Percentiles rank a stretch among this genome's conserved stretches.
Conservation (phyloP, 2,329 filamentous ascomycete species). For the Penicillium sp. region DNA sequence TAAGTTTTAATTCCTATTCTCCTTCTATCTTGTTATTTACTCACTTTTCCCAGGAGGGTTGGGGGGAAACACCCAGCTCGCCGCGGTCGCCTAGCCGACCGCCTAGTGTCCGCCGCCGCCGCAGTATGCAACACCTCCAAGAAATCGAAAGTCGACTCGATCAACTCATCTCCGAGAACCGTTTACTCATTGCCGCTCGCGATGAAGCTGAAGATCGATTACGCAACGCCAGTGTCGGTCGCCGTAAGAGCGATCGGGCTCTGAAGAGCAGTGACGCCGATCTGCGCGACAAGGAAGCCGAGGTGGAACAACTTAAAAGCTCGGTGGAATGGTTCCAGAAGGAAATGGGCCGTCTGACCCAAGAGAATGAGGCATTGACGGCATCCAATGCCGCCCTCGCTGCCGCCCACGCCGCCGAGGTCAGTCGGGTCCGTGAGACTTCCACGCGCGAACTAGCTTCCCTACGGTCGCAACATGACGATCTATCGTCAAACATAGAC, state of each 20-base stretch:
- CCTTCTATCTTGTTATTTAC: constrained; percentile 27
- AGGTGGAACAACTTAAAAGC: constrained; percentile 77
- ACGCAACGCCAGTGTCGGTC: constrained; percentile 52
- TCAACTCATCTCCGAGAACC: constrained; percentile 79
- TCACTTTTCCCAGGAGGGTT: constrained; percentile 67
- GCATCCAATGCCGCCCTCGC: constrained; percentile 73
- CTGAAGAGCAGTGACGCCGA: constrained; percentile 63
- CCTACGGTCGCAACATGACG: constrained; percentile 59
- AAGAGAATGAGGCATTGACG: constrained; percentile 75
- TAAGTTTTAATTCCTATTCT: constrained; percentile 50
- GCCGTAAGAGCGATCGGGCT: constrained; percentile 53
- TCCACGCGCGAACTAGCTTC: constrained; percentile 65
- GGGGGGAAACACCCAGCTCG: constrained; percentile 77
- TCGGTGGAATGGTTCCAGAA: constrained; percentile 75
- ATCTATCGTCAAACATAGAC: constrained; percentile 60
- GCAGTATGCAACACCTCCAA: constrained; percentile 89
- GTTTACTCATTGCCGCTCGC: constrained; percentile 68
- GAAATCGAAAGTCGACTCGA: constrained; percentile 85
- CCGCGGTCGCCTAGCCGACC: constrained; percentile 89
- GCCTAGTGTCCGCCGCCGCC: constrained; percentile 91
- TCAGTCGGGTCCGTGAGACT: constrained; percentile 58
- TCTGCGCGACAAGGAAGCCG: constrained; percentile 75
- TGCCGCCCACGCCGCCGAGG: constrained; percentile 68
- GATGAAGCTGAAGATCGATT: constrained; percentile 63
- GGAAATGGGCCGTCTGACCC: constrained; percentile 73